Base-by-base conservation (phyloP, 805 yeast species). In the Saccharomycopsis sp. region DNA sequence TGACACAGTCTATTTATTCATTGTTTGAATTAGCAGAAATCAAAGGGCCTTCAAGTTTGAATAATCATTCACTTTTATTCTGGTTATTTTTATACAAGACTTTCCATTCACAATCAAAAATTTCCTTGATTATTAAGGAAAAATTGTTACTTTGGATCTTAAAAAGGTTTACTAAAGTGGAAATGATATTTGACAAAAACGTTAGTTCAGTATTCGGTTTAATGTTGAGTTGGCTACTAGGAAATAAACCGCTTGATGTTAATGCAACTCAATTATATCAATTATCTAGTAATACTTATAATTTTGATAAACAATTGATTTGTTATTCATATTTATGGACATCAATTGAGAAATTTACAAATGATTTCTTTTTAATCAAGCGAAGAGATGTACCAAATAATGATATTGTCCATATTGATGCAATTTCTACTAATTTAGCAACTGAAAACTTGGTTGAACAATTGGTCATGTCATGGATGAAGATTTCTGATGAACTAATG, bases 41-140 rank as follows among this genome's bases (percentile, higher is more conserved):
- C 1, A 72, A 70, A 53, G 89, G 89, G 0, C 89, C 92, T 2
- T 51, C 57, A 1, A 19, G 47, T 1, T 39, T 77, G 1, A 62
- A 67, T 35, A 59, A 67, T 32, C 72, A 67, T 36, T 60, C 80
- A 3, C 57, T 74, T 21, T 47, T 52, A 12, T 72, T 79, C 46
- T 80, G 88, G 88, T 56, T 62, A 38, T 48, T 62, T 1, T 47
- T 71, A 3, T 54, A 64, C 13, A 52, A 53, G 3, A 17, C 21
- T 6, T 39, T 35, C 8, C 61, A 70, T 14, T 58, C 56, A 2
- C 54, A 62, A 15, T 59, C 58, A 17, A 52, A 52, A 2, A 51
- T 52, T 8, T 52, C 55, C 2, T 56, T 52, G n/a, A 45, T 58
- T 1, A 41, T 58, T 9, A 49, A 51, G 2, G 53, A 57, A 12